Conservation (phyloP, 768 basidiomycete species). For the Termitomyces sp. region DNA sequence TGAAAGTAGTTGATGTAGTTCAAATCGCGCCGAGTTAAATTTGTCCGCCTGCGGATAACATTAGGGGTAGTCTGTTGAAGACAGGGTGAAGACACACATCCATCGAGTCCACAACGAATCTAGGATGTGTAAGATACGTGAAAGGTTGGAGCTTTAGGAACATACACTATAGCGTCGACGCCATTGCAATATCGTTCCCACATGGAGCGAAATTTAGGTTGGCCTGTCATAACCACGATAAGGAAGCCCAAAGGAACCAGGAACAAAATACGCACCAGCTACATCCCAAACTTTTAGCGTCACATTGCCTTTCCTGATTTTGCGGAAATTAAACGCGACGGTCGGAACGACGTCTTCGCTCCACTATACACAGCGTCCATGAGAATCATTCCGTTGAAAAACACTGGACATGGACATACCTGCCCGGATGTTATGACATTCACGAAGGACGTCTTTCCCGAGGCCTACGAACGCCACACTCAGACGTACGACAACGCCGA, state of each 20-base stretch:
- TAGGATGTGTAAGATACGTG: constrained; percentile 22
- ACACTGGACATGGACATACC: constrained; percentile 31
- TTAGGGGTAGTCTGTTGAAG: background rate
- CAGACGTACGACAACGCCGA: background rate
- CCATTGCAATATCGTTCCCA: constrained; percentile 95
- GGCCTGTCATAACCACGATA: constrained; percentile 43
- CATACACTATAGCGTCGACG: constrained; percentile 89
- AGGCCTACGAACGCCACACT: constrained; percentile 51
- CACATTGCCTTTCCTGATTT: constrained; percentile 85
- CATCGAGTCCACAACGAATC: constrained; percentile 89
- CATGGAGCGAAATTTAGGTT: constrained; percentile 92
- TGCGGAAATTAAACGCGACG: constrained; percentile 88
- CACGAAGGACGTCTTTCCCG: constrained; percentile 93
- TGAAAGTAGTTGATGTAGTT: constrained; percentile 74
- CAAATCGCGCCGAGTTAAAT: constrained; percentile 80
- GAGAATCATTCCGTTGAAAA: constrained; percentile 1
- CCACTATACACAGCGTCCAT: constrained; percentile 50
- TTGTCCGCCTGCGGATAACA: constrained; percentile 56
- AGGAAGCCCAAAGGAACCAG: background rate
- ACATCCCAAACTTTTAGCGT: constrained; percentile 96
- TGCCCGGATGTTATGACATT: constrained; percentile 89
- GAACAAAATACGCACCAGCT: constrained; percentile 52
- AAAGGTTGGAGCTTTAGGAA: background rate
- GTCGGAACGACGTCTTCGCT: constrained; percentile 97
- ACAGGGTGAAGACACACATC: constrained; percentile 55